These are phyloP conservation scores for Neurospora sp. DNA, from an alignment of 2,329 filamentous ascomycete species.

Conservation along the genomic window DNA sequence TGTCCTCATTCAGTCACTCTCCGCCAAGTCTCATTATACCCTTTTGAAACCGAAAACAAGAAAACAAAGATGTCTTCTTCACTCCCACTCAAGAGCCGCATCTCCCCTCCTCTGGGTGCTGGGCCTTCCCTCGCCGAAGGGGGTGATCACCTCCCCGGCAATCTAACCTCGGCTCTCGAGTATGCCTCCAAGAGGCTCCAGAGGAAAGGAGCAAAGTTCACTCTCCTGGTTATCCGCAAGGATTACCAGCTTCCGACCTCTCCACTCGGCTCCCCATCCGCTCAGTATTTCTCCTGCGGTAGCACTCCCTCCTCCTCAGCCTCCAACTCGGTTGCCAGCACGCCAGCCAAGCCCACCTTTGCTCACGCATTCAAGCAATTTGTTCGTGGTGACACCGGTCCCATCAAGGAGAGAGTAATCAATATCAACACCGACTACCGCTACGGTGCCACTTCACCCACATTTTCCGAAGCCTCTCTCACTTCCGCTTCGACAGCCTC, in stretches of 20 bases:
- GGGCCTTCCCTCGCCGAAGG: slow-evolving; percentile 49
- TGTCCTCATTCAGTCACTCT: neutral
- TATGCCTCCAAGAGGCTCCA: slow-evolving; percentile 47
- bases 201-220: slow-evolving; percentile 45
- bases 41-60: neutral
- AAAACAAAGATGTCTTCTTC: slow-evolving; percentile 22
- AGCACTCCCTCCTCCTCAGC: slow-evolving; percentile 12
- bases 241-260: slow-evolving; percentile 42
- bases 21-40: neutral
- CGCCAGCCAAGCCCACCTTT: slow-evolving; percentile 9
- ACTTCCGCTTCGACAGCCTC: slow-evolving; percentile 18
- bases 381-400: slow-evolving; percentile 23
- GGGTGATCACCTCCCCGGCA: slow-evolving; percentile 45
- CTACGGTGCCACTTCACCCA: slow-evolving; percentile 24
- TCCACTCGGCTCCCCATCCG: slow-evolving; percentile 7
- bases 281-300: slow-evolving; percentile 1
- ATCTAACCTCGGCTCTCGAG: slow-evolving; percentile 45
- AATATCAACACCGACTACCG: slow-evolving; percentile 15
- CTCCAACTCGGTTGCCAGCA: slow-evolving; percentile 8
- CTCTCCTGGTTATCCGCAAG: slow-evolving; percentile 46
- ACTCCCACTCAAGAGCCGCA: slow-evolving; percentile 42
- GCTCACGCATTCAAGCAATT: slow-evolving; percentile 28
- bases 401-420: slow-evolving; percentile 18
- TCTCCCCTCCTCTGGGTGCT: slow-evolving; percentile 55
- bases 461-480: slow-evolving; percentile 22